phyloP scores from a whole-genome alignment of 495 filamentous ascomycete species.

The Apiosordaria backusii region DNA sequence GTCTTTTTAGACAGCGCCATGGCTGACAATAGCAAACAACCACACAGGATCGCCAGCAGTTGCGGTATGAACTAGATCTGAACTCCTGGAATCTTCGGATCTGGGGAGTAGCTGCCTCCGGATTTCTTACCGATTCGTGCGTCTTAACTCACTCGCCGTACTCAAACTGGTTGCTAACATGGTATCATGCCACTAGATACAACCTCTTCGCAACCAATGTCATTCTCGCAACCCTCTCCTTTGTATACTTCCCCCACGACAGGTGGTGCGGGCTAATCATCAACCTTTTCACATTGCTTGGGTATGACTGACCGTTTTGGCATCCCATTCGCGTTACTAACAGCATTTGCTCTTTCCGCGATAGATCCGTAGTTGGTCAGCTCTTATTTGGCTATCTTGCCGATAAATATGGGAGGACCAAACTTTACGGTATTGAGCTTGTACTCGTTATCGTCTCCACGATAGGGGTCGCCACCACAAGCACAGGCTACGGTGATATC shows the following conservation, averaged over 20 bases:
- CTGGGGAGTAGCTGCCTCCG: conserved; percentile 58
- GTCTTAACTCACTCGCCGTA: conserved; percentile 19
- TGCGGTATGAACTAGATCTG: conserved; percentile 37
- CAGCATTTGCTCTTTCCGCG: not conserved
- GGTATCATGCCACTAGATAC: conserved; percentile 21
- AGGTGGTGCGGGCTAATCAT: conserved; percentile 40
- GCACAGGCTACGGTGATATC: conserved; percentile 49
- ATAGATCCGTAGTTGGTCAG: conserved; percentile 55
- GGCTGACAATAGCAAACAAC: not conserved
- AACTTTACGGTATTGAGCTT: conserved; percentile 75
- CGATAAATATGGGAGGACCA: conserved; percentile 70
- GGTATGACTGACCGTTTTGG: conserved; percentile 33
- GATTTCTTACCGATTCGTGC: conserved; percentile 67
- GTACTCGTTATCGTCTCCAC: conserved; percentile 75
- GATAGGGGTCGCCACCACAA: conserved; percentile 60
- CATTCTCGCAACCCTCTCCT: conserved; percentile 57
- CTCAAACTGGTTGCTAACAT: conserved; percentile 1
- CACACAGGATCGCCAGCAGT: conserved; percentile 32
- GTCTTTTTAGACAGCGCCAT: not conserved
- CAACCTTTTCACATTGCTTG: conserved; percentile 58
- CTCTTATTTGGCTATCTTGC: conserved; percentile 70
- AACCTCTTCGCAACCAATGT: conserved; percentile 66
- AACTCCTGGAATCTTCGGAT: conserved; percentile 42
- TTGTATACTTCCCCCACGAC: conserved; percentile 57
- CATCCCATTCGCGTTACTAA: not conserved